These are phyloP conservation scores for Fraxinus paxiana DNA, from an alignment of 305 asterid species.

Conservation along the genomic window DNA sequence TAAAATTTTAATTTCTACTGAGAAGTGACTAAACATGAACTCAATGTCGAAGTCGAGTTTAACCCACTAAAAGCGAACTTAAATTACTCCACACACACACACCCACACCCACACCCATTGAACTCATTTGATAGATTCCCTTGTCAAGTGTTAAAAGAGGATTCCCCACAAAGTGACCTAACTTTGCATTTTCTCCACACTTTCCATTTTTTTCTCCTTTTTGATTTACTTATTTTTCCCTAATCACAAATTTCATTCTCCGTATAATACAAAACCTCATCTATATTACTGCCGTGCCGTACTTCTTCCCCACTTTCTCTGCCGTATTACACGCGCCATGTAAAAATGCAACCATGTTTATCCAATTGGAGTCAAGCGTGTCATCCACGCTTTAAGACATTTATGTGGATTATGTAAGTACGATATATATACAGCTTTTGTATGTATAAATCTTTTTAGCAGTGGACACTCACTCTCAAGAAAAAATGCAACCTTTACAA, in stretches of 20 bases:
- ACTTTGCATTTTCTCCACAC: not conserved
- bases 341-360: not conserved
- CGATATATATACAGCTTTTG: not conserved
- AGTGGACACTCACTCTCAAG: not conserved
- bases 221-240: conserved; percentile 20
- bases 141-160: not conserved
- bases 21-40: not conserved
- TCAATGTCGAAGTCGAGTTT: not conserved
- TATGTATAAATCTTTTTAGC: not conserved
- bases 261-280: not conserved
- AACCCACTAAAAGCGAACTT: not conserved
- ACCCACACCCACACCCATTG: no score
- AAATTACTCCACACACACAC: no score
- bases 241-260: not conserved
- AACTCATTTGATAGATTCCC: not conserved
- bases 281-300: not conserved
- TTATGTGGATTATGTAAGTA: not conserved
- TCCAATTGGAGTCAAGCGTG: not conserved
- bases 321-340: not conserved
- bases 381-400: not conserved
- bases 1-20: no score
- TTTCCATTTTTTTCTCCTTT: not conserved
- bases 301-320: not conserved
- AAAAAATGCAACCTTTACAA: not conserved
- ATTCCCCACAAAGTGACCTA: not conserved